These are phyloP conservation scores for Choiromyces venosus DNA, from an alignment of 495 filamentous ascomycete species.

Conservation along the genomic window DNA sequence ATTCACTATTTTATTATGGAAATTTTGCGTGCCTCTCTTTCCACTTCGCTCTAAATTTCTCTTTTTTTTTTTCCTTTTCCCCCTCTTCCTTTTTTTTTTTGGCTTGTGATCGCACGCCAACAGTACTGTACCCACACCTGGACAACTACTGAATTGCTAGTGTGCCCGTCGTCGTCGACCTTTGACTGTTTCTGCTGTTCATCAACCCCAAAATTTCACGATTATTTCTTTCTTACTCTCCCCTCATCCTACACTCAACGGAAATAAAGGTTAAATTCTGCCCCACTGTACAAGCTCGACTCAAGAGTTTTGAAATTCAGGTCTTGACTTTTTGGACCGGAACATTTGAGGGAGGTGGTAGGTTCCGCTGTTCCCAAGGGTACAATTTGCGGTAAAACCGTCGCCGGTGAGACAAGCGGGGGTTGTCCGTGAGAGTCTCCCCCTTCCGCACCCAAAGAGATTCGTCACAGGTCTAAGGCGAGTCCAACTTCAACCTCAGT, in stretches of 20 bases:
- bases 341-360: constrained; percentile 29
- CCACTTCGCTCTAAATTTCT: constrained; percentile 20
- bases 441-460: constrained; percentile 23
- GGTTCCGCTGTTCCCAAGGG: constrained; percentile 17
- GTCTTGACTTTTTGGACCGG: not conserved
- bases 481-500: not conserved
- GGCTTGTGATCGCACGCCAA: constrained; percentile 14
- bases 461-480: constrained; percentile 12
- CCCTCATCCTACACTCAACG: not conserved
- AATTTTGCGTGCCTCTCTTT: constrained; percentile 21
- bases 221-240: not conserved
- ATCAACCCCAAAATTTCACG: constrained; percentile 7
- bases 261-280: not conserved
- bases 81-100: constrained; percentile 13
- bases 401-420: constrained; percentile 36
- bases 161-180: constrained; percentile 15
- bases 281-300: not conserved
- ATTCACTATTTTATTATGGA: constrained; percentile 12
- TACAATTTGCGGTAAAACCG: constrained; percentile 27
- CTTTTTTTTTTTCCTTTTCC: constrained; percentile 10
- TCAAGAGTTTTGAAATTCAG: not conserved
- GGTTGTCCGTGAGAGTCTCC: constrained; percentile 5
- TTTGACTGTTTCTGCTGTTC: constrained; percentile 24
- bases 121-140: constrained; percentile 29
- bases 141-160: constrained; percentile 23